These are phyloP conservation scores for Clonostachys solani DNA, from an alignment of 2,329 filamentous ascomycete species.

Conservation along the genomic window DNA sequence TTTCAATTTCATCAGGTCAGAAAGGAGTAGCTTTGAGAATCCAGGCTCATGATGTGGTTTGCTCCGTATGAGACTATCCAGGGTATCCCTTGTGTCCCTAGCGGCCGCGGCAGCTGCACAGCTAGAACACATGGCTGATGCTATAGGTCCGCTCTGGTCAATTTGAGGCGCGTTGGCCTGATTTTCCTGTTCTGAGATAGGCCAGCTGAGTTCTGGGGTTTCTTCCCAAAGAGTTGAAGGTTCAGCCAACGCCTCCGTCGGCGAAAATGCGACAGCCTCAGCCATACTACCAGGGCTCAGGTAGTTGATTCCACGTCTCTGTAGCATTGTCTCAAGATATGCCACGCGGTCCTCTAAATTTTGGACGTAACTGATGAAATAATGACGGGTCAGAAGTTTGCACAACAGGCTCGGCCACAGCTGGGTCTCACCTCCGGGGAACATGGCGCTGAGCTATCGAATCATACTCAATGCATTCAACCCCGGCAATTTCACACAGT, in stretches of 20 bases:
- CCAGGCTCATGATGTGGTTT: not conserved
- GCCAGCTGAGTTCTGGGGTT: too few species aligned
- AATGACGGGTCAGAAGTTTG: not conserved
- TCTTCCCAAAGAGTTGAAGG: too few species aligned
- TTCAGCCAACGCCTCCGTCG: not conserved
- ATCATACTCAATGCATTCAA: not conserved
- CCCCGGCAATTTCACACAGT: not conserved
- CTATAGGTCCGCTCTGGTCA: too few species aligned
- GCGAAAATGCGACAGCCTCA: not conserved
- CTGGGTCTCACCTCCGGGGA: not conserved
- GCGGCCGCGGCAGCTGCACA: too few species aligned
- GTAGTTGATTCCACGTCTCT: not conserved
- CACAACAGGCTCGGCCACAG: not conserved
- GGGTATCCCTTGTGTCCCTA: too few species aligned
- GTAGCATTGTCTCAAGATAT: not conserved
- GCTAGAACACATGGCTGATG: too few species aligned
- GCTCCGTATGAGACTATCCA: not conserved
- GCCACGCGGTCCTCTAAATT: not conserved
- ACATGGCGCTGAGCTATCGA: not conserved
- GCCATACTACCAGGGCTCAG: too few species aligned
- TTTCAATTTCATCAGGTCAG: too few species aligned
- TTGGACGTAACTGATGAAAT: not conserved
- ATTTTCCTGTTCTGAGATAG: too few species aligned
- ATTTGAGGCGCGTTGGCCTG: too few species aligned
- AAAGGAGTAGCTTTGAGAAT: not conserved